phyloP scores from a whole-genome alignment of 768 basidiomycete genomes.

The Russula sp. region DNA sequence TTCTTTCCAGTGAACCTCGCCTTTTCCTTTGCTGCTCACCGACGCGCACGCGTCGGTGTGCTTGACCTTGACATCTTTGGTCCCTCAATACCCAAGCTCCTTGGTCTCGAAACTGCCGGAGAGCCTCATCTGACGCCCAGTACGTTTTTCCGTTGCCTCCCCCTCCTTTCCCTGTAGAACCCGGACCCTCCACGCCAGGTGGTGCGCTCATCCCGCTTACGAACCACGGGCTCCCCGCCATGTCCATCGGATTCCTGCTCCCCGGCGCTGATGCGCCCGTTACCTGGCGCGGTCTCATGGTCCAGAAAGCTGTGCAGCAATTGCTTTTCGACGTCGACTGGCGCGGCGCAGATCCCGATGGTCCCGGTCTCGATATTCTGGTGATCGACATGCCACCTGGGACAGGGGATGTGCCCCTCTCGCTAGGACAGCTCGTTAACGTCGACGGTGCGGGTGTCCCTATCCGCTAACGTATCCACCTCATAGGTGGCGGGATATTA shows the following conservation, averaged over 20 bases:
- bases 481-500: neutral
- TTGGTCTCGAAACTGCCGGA: constrained; percentile 74
- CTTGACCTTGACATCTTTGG: constrained; percentile 96
- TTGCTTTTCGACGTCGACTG: constrained; percentile 95
- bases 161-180: too few species aligned
- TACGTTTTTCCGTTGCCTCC: constrained; percentile 31
- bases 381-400: constrained; percentile 97
- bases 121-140: constrained; percentile 74
- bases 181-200: constrained; percentile 30
- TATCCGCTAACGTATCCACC: neutral
- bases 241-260: constrained; percentile 97
- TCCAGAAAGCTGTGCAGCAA: constrained; percentile 96
- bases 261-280: constrained; percentile 72
- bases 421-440: constrained; percentile 78
- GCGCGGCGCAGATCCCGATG: constrained; percentile 38
- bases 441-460: constrained; percentile 59
- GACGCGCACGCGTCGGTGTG: constrained; percentile 60
- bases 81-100: constrained; percentile 86
- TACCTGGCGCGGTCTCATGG: constrained; percentile 97
- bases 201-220: constrained; percentile 76
- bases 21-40: constrained; percentile 54
- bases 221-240: constrained; percentile 87
- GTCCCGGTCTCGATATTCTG: constrained; percentile 67
- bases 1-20: constrained; percentile 66
- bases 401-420: constrained; percentile 93